Evolutionary conservation across 345 rosid species (phyloP), one percentile per base, ranked within the genome.

Genomic region (Raphanus raphanistrum): DNA sequence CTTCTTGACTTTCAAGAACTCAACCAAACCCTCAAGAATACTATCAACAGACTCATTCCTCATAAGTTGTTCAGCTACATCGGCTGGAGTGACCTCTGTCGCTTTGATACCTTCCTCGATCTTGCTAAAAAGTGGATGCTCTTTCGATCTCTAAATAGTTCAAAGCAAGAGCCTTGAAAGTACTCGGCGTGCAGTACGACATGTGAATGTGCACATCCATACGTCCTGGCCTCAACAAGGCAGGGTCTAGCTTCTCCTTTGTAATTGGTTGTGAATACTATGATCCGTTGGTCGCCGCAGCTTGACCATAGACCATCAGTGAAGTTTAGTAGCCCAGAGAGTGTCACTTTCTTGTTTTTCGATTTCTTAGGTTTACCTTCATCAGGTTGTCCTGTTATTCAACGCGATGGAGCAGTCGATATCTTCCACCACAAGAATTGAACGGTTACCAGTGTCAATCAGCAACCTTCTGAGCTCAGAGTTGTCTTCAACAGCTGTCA

Each of bases 191-290:
- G 77, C 89, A 89, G 41, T 86, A 87, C 2, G 88, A 83, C 88
- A 87, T 84, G 76, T 86, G 86, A n/a, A 86, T 76, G 76, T 87
- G 89, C 82, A 90, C 80, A 67, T 92, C 96, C 86, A 90, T 88
- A 25, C 91, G 83, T 31, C 93, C 88, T 7, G 89, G 93, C 9
- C 88, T 76, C 26, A 90, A 81, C 50, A 92, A 33, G 1, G 90
- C 89, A 4, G 87, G 73, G 73, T 92, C 96, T 0, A 89, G 73
- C 26, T 79, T 86, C 35, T 92, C 96, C 96, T 66, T 82, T 89
- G 73, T 81, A 80, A 59, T 87, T 90, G 50, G 88, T 87, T 0
- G 92, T 92, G 82, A 90, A 92, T 3, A 90, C 79, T 70, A 90
- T 88, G 21, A 91, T 85, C 78, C 86, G 74, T 72, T 90, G 89